Percentiles rank a stretch among this genome's conserved stretches.
These are phyloP conservation scores for Blastomyces parvus DNA, from an alignment of 2,329 filamentous ascomycete species.

Conservation along the genomic window DNA sequence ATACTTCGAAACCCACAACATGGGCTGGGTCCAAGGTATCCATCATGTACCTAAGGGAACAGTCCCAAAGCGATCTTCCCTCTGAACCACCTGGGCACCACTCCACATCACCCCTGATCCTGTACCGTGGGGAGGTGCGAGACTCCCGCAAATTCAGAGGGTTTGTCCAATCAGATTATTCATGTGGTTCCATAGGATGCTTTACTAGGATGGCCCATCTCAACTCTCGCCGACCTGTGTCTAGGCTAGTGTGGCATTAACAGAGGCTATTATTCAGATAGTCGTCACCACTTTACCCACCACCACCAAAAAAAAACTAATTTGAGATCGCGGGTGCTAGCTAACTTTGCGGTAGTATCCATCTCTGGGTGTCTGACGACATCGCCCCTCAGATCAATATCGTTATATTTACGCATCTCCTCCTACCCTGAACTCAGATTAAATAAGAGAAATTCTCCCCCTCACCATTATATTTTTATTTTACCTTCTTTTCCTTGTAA, in stretches of 20 bases:
- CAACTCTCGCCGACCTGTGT: background rate
- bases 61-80: background rate
- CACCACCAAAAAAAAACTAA: background rate
- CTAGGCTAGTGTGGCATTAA: background rate
- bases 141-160: background rate
- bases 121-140: background rate
- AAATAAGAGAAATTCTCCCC: background rate
- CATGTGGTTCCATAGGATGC: background rate
- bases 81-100: too few relatives aligned
- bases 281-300: constrained; percentile 5
- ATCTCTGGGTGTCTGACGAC: constrained; percentile 6
- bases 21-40: constrained; percentile 3
- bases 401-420: constrained; percentile 2
- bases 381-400: constrained; percentile 3
- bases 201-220: constrained; percentile 3
- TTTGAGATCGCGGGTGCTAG: constrained; percentile 3
- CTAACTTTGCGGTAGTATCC: background rate
- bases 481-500: background rate
- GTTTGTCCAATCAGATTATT: background rate
- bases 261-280: constrained; percentile 4
- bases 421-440: background rate
- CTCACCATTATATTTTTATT: background rate
- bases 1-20: constrained; percentile 1
- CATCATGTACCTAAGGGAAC: constrained; percentile 1
- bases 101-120: constrained; percentile 1